A percentile compares a stretch with the other conserved stretches of the same genome.
These are phyloP conservation scores for Fusarium acutatum DNA, from an alignment of 2,329 filamentous ascomycete genomes.

Conservation along the genomic window DNA sequence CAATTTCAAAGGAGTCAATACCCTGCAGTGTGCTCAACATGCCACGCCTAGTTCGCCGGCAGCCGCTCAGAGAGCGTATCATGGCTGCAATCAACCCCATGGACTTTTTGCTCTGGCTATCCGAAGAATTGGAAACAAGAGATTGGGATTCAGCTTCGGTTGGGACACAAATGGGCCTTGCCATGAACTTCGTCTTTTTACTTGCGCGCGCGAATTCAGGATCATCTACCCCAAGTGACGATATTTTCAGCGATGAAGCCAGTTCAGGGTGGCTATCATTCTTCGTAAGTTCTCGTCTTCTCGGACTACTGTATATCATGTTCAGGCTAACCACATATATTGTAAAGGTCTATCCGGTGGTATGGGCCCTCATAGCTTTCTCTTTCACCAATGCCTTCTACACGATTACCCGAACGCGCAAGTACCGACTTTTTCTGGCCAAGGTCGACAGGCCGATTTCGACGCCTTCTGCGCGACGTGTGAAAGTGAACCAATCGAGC, in stretches of 20 bases:
- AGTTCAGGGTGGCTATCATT: constrained; percentile 71
- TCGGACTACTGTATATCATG: neutral
- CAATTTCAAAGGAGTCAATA: neutral
- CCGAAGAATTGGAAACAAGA: constrained; percentile 89
- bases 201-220: constrained; percentile 82
- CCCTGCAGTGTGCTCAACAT: constrained; percentile 49
- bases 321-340: constrained; percentile 14
- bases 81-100: constrained; percentile 82
- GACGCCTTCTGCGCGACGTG: constrained; percentile 87
- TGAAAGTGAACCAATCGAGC: constrained; percentile 79
- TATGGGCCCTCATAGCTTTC: constrained; percentile 72
- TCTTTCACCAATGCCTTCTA: constrained; percentile 83
- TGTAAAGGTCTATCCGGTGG: constrained; percentile 70
- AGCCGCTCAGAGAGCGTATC: constrained; percentile 82
- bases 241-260: constrained; percentile 82
- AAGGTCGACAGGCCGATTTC: constrained; percentile 78
- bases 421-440: constrained; percentile 91
- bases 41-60: constrained; percentile 83
- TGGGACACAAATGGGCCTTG: constrained; percentile 78
- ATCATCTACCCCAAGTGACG: constrained; percentile 65
- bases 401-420: constrained; percentile 81
- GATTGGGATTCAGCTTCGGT: constrained; percentile 88
- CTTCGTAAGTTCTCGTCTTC: constrained; percentile 54
- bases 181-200: constrained; percentile 81
- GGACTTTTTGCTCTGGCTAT: constrained; percentile 90